These are phyloP conservation scores for Marasmius tenuissimus DNA, from an alignment of 1,284 basidiomycete genomes.

Conservation along the genomic window DNA sequence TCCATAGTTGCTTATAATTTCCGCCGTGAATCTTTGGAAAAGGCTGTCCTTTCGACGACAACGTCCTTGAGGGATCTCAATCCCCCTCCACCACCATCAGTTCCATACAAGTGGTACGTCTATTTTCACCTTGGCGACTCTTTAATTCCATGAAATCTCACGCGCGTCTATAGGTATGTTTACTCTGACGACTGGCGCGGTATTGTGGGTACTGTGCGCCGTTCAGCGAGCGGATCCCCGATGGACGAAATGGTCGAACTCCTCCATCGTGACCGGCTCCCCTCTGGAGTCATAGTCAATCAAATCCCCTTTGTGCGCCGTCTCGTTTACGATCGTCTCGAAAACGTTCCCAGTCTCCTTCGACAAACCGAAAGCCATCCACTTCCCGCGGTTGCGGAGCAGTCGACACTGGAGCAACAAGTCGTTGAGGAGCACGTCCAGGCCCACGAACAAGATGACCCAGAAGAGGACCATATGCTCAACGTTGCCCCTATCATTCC, in stretches of 20 bases:
- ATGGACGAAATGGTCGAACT: slow-evolving; percentile 43
- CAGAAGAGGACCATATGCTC: neutral
- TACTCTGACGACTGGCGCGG: slow-evolving; percentile 32
- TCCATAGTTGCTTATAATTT: slow-evolving; percentile 43
- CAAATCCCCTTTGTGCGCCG: slow-evolving; percentile 26
- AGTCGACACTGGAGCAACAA: neutral
- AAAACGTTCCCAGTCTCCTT: slow-evolving; percentile 23
- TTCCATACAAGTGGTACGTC: slow-evolving; percentile 1
- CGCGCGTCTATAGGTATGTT: slow-evolving; percentile 31
- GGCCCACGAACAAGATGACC: neutral
- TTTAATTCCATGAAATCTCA: neutral
- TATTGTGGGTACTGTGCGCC: slow-evolving; percentile 28
- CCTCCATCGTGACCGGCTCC: too few relatives aligned
- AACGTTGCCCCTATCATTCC: neutral
- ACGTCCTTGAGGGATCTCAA: slow-evolving; percentile 22
- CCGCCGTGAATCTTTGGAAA: slow-evolving; percentile 19
- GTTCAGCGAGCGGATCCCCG: slow-evolving; percentile 22
- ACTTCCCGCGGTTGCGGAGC: neutral
- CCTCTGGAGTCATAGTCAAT: too few relatives aligned
- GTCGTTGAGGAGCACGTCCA: neutral
- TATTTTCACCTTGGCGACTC: neutral
- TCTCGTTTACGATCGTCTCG: slow-evolving; percentile 29
- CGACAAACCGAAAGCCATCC: neutral
- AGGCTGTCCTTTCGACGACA: slow-evolving; percentile 26
- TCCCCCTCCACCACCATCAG: neutral